Evolutionary conservation across 257 asterid species (phyloP), one percentile per base, ranked within the genome.

Genomic region (Fraxinus quadrangulata): DNA sequence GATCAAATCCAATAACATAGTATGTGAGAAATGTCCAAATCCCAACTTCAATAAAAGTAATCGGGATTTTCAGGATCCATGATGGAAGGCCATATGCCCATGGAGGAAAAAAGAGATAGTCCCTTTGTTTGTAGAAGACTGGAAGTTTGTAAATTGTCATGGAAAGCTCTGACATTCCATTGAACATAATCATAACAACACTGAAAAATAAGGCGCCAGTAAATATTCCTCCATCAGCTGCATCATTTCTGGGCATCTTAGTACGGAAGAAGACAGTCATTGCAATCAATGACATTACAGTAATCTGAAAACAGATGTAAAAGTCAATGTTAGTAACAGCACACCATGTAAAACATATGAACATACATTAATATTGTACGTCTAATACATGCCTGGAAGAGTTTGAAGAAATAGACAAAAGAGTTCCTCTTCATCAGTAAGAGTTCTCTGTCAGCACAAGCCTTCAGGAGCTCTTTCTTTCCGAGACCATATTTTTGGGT

Each of bases 1-100:
- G 96, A 85, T 91, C 96, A 21, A 89, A 91, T 24, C 94, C 94
- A 3, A 91, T 86, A 6, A 87, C 90, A 24, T 89, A 91, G 81
- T 89, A 91, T 33, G 94, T 89, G 81, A 88, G 37, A 37, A 86
- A 78, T 42, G 86, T 84, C 94, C 91, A 91, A 63, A 89, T 81
- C 2, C 74, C 88, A 8, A 84, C 90, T 83, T 91, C 96, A 19
- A 84, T 3, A 12, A 88, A 83, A n/a, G 90, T 80, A 16, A 84
- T 39, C 0, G 95, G 92, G 7, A 90, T 84, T 77, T 87, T 90
- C 71, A 90, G 78, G 65, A 90, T 42, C 95, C 95, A 90, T 1
- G 91, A 63, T 34, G 95, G 95, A 59, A 90, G 31, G 21, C 87
- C 91, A 47, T 87, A 90, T 5, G 92, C 89, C 95, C 92, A 90